Evolutionary conservation across 2,329 filamentous ascomycete genomes (phyloP).

Genomic region (Fusarium nematophilum): DNA sequence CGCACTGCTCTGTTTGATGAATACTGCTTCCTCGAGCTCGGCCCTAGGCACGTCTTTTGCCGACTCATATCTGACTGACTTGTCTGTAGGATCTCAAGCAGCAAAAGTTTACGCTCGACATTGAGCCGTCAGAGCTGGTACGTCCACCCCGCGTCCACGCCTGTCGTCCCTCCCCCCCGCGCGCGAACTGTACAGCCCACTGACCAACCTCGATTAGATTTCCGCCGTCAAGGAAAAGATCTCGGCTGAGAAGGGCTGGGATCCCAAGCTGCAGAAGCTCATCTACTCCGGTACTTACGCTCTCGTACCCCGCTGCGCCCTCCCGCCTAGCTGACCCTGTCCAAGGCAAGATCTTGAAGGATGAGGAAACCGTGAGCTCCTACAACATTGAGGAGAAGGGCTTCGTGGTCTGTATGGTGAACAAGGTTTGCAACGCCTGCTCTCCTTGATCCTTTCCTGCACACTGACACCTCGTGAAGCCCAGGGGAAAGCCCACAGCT

Average conservation of each 20-base stretch:
- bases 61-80: conserved; percentile 18
- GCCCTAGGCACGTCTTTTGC: conserved; percentile 3
- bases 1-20: not conserved
- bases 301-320: conserved; percentile 1
- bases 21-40: not conserved
- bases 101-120: conserved; percentile 96
- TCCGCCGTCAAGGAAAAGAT: conserved; percentile 94
- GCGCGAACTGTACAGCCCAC: conserved; percentile 22
- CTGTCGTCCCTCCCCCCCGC: too few relatives aligned
- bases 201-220: conserved; percentile 67
- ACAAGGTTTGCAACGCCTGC: conserved; percentile 75
- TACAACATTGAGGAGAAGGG: conserved; percentile 99
- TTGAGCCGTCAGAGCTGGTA: conserved; percentile 93
- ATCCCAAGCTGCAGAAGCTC: conserved; percentile 88
- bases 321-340: conserved; percentile 37
- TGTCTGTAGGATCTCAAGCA: conserved; percentile 89
- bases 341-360: conserved; percentile 95
- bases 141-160: conserved; percentile 54
- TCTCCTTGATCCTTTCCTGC: not conserved
- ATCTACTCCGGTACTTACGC: conserved; percentile 87
- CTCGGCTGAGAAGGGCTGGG: conserved; percentile 91
- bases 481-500: conserved; percentile 74
- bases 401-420: conserved; percentile 98
- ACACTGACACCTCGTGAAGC: conserved; percentile 45
- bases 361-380: conserved; percentile 94